Base-by-base conservation (phyloP, 2,329 filamentous ascomycete species). In the Ophiostoma sp. region DNA sequence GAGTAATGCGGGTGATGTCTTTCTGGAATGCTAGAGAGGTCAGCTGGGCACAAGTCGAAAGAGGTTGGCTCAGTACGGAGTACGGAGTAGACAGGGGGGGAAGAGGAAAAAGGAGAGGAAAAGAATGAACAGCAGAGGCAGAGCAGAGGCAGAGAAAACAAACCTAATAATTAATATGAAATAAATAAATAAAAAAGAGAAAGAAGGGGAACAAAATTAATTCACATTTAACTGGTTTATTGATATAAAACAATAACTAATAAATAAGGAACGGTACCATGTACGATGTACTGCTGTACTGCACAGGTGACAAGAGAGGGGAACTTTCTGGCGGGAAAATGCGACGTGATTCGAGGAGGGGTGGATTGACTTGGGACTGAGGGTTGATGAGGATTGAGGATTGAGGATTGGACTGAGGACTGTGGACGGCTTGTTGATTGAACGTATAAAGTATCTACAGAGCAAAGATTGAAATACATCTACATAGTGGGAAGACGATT, bases 71-170 rank as follows among this genome's bases (percentile, higher is more conserved):
- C 57, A 33, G 27, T n/a, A 62, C 48, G 48, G 48, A 52, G 31
- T 62, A 64, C 31, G 60, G 60, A 64, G 60, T 65, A 39, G 62
- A 65, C 35, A 65, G 67, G 44, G 48, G 57, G 62, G 62, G 54
- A 60, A 67, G 44, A 69, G 33, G 31, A 68, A 60, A 65, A 48
- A 36, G 64, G 62, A 65, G 33, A 35, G 7, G 15, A 35, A 20
- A 35, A 62, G 15, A 64, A 64, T 35, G 57, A 62, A 60, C 35
- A 68, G 10, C 71, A 69, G 70, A 67, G 67, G 69, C 69, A 71
- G 71, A 68, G 10, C 71, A 69, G 70, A 67, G 67, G 69, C 69
- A 71, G 71, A 70, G 70, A 48, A 48, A 48, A 48, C 5, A 48
- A 20, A 2, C 3, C 2, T 4, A 2, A 48, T 48, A 48, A 48